Percentiles rank a stretch among this genome's conserved stretches.
Conservation (phyloP, 805 yeast genomes). For the Kazachstania bromeliacearum region DNA sequence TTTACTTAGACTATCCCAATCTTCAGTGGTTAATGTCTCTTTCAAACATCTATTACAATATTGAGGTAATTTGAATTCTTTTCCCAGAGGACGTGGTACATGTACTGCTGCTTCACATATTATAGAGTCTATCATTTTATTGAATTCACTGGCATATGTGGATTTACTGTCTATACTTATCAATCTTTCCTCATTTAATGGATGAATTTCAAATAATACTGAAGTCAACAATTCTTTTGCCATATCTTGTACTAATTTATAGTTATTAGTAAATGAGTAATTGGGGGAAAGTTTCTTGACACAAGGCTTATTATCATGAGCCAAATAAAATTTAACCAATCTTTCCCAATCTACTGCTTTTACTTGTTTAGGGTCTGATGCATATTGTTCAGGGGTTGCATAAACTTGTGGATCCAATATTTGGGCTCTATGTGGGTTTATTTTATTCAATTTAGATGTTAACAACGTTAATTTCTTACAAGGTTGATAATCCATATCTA, state of each 20-base stretch:
- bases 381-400: conserved; percentile 9
- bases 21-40: conserved; percentile 12
- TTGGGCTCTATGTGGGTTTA: conserved; percentile 31
- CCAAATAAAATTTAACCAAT: conserved; percentile 34
- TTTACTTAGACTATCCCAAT: conserved; percentile 8
- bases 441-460: conserved; percentile 34
- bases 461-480: conserved; percentile 53
- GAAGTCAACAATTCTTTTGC: conserved; percentile 1
- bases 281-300: neutral
- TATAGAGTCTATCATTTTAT: conserved; percentile 11
- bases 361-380: neutral
- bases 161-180: conserved; percentile 11
- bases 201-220: neutral
- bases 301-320: conserved; percentile 17
- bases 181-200: conserved; percentile 13
- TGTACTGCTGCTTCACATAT: conserved; percentile 17
- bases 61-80: conserved; percentile 6
- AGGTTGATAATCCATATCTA: conserved; percentile 59
- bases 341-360: conserved; percentile 22
- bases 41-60: conserved; percentile 17
- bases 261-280: conserved; percentile 1
- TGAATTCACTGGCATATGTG: conserved; percentile 10
- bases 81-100: conserved; percentile 4
- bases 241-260: conserved; percentile 7
- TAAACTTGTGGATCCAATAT: conserved; percentile 38